A percentile compares a stretch with the other conserved stretches of the same genome.
These are phyloP conservation scores for Tulasnella sp. DNA, from an alignment of 768 basidiomycete genomes.

Conservation along the genomic window DNA sequence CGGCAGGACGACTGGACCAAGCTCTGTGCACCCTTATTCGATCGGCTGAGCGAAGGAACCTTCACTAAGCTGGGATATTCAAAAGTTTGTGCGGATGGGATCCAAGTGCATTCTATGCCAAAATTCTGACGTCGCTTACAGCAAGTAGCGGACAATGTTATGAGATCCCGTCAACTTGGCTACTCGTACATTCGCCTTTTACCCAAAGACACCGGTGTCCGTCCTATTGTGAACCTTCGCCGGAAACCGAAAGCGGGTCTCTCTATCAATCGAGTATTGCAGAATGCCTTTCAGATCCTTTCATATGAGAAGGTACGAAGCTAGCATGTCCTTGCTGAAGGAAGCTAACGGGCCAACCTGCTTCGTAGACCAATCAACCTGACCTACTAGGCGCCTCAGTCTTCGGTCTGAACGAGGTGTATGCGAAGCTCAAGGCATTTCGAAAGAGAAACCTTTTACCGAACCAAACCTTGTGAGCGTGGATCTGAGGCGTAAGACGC, in stretches of 20 bases:
- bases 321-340: neutral
- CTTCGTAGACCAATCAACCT: slow-evolving; percentile 50
- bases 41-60: slow-evolving; percentile 58
- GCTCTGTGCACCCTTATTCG: slow-evolving; percentile 73
- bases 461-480: slow-evolving; percentile 32
- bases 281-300: slow-evolving; percentile 77
- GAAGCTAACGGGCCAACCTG: neutral
- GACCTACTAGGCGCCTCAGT: slow-evolving; percentile 72
- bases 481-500: neutral
- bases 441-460: slow-evolving; percentile 43
- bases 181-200: slow-evolving; percentile 82
- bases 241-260: slow-evolving; percentile 32
- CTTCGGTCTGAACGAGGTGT: slow-evolving; percentile 76
- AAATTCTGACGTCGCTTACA: neutral
- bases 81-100: slow-evolving; percentile 39
- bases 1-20: slow-evolving; percentile 89
- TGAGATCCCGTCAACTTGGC: slow-evolving; percentile 65
- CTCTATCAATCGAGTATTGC: slow-evolving; percentile 84
- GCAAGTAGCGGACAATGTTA: slow-evolving; percentile 31
- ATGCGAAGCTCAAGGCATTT: slow-evolving; percentile 60
- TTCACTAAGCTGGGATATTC: slow-evolving; percentile 55
- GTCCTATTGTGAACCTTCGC: slow-evolving; percentile 90
- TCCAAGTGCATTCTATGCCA: neutral
- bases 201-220: slow-evolving; percentile 90
- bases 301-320: slow-evolving; percentile 71